Evolutionary conservation across 495 filamentous ascomycete genomes (phyloP), one percentile per base, ranked within the genome.

Genomic region (Oidiodendron maius): DNA sequence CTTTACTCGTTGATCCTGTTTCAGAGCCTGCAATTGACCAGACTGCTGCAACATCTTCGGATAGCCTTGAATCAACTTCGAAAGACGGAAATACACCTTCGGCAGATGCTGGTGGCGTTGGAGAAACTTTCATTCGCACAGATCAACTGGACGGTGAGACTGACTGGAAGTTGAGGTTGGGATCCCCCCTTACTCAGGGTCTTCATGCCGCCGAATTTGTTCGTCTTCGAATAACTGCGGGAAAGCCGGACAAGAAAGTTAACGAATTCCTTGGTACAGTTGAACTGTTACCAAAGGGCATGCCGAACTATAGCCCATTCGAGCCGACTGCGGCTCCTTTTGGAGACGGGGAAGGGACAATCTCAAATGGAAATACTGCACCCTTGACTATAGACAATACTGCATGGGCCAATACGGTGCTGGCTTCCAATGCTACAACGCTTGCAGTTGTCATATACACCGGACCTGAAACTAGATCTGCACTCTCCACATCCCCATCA

Each of bases 111-210:
- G 25, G 61, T 55, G 53, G 65, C 52, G 20, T 77, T 16, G 89
- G 89, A 26, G 94, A 99, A 60, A 87, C 94, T 1, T 99, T 99
- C 53, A 96, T 99, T 53, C 79, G 91, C 35, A 99, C 94, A 2
- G 94, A 99, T 63, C 94, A 99, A 61, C 76, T 99, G 9, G 94
- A 99, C 56, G 94, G 94, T 48, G 94, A 99, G 66, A 99, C 94
- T 6, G 94, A 99, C 58, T 99, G 94, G 94, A 99, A 99, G 65
- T 72, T 99, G 28, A 82, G 94, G 3, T 63, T 97, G 3, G 89
- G 91, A 2, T 90, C 91, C 6, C 75, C 85, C 0, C 62, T 96
- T 11, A 90, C 90, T 0, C 94, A 99, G 56, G 69, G 65, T 30
- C 70, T 97, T 4, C 59, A 82, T 3, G 63, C 81, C 2, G 72